Evolutionary conservation across 805 yeast species (phyloP), one percentile per base, ranked within the genome.

Genomic region (Candida krabiensis): DNA sequence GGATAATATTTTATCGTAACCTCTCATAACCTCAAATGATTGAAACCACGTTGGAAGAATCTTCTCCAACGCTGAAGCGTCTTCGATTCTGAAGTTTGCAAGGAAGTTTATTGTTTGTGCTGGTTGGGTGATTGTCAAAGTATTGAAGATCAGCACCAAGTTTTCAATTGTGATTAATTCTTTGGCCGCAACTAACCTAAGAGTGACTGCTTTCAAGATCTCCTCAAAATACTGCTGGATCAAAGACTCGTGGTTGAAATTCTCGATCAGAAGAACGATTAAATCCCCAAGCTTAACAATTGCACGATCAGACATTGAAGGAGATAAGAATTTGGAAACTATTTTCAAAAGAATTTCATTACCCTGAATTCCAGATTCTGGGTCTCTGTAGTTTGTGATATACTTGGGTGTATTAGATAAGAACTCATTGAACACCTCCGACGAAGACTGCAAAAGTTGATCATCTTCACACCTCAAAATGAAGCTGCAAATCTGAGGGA

Each of bases 41-140:
- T 77, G 78, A 33, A 91, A 73, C 98, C 98, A 93, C 35, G 85
- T 81, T 2, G 83, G 81, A 35, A 91, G 58, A 1, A 87, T 77
- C 3, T 73, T 61, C 17, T 66, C 65, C 8, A 89, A 64, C 1
- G 84, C 82, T 18, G 69, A 50, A 41, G 13, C 45, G 2, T 43
- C 38, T 3, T 64, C 64, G 13, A 52, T 19, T 27, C 36, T 28
- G 40, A 76, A 64, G 7, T 62, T 60, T 15, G 69, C 64, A 35
- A 91, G 70, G 40, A 87, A 80, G 27, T 77, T 69, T 2, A 90
- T 63, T 25, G 87, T 80, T 13, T 80, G 80, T 6, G 59, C 59
- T 0, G 93, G 80, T 26, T 89, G 79, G 2, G 71, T 58, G 26
- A 77, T 64, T 3, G 86, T 77, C 54, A 91, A 67, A 43, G 80